phyloP scores from a whole-genome alignment of 495 filamentous ascomycete species.

The Podospora didyma region DNA sequence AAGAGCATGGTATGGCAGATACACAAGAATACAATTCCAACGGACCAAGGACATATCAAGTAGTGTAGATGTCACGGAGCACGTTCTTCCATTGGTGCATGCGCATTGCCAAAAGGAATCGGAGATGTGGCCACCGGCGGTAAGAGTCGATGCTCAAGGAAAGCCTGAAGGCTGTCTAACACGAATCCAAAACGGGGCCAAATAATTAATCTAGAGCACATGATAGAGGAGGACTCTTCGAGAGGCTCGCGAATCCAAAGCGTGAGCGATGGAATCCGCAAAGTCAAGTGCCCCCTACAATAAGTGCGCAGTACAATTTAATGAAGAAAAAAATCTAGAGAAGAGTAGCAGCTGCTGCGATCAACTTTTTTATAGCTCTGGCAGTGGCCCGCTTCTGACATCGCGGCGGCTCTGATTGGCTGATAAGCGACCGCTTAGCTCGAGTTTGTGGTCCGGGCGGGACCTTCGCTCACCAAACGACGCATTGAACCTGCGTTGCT shows the following conservation, averaged over 20 bases:
- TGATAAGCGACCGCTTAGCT: conserved; percentile 20
- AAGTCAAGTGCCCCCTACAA: conserved; percentile 68
- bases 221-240: conserved; percentile 58
- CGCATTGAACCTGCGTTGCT: conserved; percentile 1
- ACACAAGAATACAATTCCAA: no score
- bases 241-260: conserved; percentile 11
- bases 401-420: conserved; percentile 24
- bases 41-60: no score
- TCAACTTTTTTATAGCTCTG: conserved; percentile 16
- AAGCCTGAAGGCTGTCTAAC: conserved; percentile 42
- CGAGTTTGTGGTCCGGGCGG: conserved; percentile 19
- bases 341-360: conserved; percentile 11
- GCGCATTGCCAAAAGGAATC: no score
- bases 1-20: no score
- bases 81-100: no score
- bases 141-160: conserved; percentile 55
- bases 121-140: conserved; percentile 57
- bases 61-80: no score
- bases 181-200: conserved; percentile 59
- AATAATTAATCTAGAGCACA: conserved; percentile 52
- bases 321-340: conserved; percentile 39
- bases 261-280: conserved; percentile 18
- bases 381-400: conserved; percentile 14
- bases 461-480: conserved; percentile 5
- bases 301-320: conserved; percentile 69